Conservation (phyloP, 768 basidiomycete genomes). For the Inosperma sp. region DNA sequence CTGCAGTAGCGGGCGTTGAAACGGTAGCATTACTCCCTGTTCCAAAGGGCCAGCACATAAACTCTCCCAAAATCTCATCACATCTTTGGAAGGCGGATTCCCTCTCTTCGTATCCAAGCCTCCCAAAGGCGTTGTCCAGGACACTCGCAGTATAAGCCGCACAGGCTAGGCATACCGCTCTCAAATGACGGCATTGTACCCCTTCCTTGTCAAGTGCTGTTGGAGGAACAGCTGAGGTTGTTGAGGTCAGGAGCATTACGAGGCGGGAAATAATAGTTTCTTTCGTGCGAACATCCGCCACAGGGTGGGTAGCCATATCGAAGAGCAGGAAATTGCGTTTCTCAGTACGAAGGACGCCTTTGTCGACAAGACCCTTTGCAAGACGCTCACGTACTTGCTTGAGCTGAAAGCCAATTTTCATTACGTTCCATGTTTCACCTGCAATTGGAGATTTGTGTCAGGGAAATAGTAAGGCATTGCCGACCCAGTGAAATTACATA, state of each 20-base stretch:
- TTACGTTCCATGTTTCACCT: conserved; percentile 99
- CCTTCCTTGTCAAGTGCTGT: conserved; percentile 71
- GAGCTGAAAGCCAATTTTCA: conserved; percentile 99
- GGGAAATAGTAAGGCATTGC: background rate
- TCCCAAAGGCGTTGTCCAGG: conserved; percentile 87
- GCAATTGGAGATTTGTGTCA: conserved; percentile 8
- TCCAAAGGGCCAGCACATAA: conserved; percentile 85
- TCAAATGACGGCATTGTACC: conserved; percentile 71
- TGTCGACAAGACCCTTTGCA: conserved; percentile 96
- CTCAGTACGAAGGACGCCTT: conserved; percentile 97
- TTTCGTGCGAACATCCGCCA: conserved; percentile 89
- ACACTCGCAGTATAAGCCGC: conserved; percentile 94
- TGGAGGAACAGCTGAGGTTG: conserved; percentile 75
- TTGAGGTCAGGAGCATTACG: conserved; percentile 73
- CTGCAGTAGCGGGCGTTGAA: conserved; percentile 28
- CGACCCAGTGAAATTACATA: conserved; percentile 36
- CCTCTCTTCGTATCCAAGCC: conserved; percentile 86
- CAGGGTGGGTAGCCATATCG: conserved; percentile 99
- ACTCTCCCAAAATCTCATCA: conserved; percentile 92
- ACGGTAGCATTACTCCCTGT: conserved; percentile 23
- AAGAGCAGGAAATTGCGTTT: conserved; percentile 98
- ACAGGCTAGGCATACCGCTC: conserved; percentile 84
- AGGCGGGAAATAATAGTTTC: conserved; percentile 76
- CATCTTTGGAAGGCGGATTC: conserved; percentile 91
- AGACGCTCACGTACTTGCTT: conserved; percentile 98